Percentiles rank a stretch among this genome's conserved stretches.
phyloP scores from a whole-genome alignment of 192 early-diverging fungal genomes.

The Coemansia pectinata region DNA sequence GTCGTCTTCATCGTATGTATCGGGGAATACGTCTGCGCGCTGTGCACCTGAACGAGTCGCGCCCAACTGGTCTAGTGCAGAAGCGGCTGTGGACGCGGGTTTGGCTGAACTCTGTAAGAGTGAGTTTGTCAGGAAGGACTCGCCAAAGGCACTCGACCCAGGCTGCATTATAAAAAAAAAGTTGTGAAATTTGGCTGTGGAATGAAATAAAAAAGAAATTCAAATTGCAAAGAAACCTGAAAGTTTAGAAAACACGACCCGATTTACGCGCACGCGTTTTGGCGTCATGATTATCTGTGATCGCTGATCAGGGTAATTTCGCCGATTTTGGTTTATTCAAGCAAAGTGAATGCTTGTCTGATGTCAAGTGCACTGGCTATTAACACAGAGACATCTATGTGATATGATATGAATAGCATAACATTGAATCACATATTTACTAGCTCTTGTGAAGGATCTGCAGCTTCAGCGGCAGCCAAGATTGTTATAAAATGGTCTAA shows the following conservation, averaged over 20 bases:
- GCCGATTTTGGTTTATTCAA: too few species aligned
- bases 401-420: too few species aligned
- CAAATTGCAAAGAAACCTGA: background rate
- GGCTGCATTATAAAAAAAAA: background rate
- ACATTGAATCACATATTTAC: too few species aligned
- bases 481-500: too few species aligned
- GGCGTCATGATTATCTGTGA: background rate
- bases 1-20: constrained; percentile 1
- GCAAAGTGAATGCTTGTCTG: too few species aligned
- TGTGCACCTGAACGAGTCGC: background rate
- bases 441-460: too few species aligned
- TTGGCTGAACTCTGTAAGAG: background rate
- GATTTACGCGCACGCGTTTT: background rate
- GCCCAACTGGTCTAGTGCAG: background rate
- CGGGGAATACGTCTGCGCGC: background rate
- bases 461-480: too few species aligned
- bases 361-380: too few species aligned
- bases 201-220: too few species aligned
- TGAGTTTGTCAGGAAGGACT: background rate
- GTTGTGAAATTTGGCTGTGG: background rate
- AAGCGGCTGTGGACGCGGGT: background rate
- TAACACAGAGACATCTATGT: too few species aligned
- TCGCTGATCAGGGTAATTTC: background rate
- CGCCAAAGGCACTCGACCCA: background rate
- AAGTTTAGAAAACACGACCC: background rate